Base-by-base conservation (phyloP, 371 early-diverging fungal species). In the Circinella umbellata region DNA sequence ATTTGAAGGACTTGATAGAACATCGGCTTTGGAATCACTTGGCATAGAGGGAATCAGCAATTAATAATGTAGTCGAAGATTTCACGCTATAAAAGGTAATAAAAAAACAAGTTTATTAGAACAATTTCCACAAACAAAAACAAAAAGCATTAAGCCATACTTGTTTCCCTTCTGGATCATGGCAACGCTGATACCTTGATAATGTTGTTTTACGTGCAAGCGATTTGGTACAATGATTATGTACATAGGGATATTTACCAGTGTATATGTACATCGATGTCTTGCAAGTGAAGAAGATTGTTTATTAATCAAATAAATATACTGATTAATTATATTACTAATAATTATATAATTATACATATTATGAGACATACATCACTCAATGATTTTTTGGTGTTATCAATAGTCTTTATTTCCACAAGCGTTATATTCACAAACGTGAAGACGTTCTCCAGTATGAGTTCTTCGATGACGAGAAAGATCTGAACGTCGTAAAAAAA, bases 401-500 rank as follows among this genome's bases (percentile, higher is more conserved):
- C n/a, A n/a, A n/a, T n/a, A n/a, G n/a, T n/a, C n/a, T n/a, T n/a
- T n/a, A n/a, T n/a, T n/a, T 67, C 86, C 86, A 74, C 93, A 93
- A 36, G 84, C 36, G 46, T 69, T 53, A 27, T 84, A 80, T 76
- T 88, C 85, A 71, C 92, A 92, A 57, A 81, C 71, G 75, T 92
- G 92, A 42, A 91, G 92, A 47, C 88, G 80, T 73, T 91, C 93
- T 49, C 92, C 92, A 7, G 92, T 92, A 70, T 92, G 92, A 74
- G 92, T 93, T 62, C 94, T 79, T 18, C 83, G 84, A 79, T 93
- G 93, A 68, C 93, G 84, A 17, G 89, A 87, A 47, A 93, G 85
- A 74, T 93, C 93, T n/a, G 92, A 92, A 62, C 91, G 87, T 74
- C 93, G 85, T 14, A 92, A 89, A 69, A 69, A 93, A 93, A 39